A percentile compares a stretch with the other conserved stretches of the same genome.
phyloP scores from a whole-genome alignment of 2,329 filamentous ascomycete species.

The Fusarium pilosicola region DNA sequence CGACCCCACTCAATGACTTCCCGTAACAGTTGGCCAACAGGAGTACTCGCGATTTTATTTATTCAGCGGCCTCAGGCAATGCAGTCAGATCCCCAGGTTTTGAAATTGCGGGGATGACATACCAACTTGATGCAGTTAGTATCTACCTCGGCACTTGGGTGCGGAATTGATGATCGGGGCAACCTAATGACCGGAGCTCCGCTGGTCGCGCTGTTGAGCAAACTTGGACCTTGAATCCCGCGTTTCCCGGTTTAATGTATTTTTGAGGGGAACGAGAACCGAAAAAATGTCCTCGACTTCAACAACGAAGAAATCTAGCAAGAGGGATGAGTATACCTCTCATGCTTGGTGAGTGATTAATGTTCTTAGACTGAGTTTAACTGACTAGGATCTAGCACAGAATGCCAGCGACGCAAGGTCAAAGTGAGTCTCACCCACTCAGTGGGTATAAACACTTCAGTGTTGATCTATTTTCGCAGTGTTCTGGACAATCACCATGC shows the following conservation, averaged over 20 bases:
- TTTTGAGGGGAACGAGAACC: not conserved
- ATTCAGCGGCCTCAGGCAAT: not conserved
- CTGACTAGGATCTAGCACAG: not conserved
- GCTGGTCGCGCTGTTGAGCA: not conserved
- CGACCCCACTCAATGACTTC: too few species aligned
- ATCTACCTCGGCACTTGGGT: not conserved
- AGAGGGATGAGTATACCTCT: not conserved
- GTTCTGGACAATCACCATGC: not conserved
- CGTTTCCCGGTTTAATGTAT: not conserved
- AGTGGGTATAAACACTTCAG: too few species aligned
- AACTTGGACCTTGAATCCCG: not conserved
- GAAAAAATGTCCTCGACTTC: not conserved
- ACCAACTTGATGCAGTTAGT: not conserved
- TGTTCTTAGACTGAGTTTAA: not conserved
- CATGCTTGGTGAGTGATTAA: not conserved
- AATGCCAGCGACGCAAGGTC: not conserved
- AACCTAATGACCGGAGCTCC: not conserved
- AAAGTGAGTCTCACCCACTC: not conserved
- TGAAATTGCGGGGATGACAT: not conserved
- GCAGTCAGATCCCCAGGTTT: not conserved
- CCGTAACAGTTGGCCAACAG: too few species aligned
- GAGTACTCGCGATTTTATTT: not conserved
- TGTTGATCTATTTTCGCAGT: not conserved
- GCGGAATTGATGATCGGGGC: not conserved
- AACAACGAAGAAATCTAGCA: not conserved